Conservation (phyloP, 2,329 filamentous ascomycete genomes). For the Colletotrichum higginsianum region DNA sequence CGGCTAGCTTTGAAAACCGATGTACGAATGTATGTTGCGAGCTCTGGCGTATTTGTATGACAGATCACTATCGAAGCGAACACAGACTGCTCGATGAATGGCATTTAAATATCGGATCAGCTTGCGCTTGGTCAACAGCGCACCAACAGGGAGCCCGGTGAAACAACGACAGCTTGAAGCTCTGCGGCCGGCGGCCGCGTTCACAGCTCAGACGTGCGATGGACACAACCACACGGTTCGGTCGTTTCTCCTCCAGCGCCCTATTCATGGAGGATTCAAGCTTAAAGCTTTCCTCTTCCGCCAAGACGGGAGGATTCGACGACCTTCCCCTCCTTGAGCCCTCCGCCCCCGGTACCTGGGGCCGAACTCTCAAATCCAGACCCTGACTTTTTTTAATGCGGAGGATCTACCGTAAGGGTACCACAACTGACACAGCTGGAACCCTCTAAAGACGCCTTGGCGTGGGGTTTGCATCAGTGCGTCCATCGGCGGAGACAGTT, state of each 20-base stretch:
- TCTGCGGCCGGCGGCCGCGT: not conserved
- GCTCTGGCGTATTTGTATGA: not conserved
- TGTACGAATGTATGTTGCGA: not conserved
- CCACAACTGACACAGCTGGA: too few relatives aligned
- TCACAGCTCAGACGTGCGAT: not conserved
- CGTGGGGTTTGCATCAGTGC: too few relatives aligned
- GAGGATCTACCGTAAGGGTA: too few relatives aligned
- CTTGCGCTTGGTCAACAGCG: slow-evolving; percentile 1
- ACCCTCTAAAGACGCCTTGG: too few relatives aligned
- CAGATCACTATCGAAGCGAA: not conserved
- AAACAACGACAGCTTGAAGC: slow-evolving; percentile 3
- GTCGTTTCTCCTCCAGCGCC: not conserved
- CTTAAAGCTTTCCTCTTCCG: too few relatives aligned
- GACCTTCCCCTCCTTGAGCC: too few relatives aligned
- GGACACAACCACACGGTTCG: not conserved
- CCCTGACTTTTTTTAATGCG: too few relatives aligned
- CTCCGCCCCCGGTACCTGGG: too few relatives aligned
- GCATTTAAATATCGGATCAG: not conserved
- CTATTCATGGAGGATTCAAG: not conserved
- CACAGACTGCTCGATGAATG: not conserved
- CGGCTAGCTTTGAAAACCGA: not conserved
- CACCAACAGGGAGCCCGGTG: not conserved
- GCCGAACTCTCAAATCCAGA: too few relatives aligned
- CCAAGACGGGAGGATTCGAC: slow-evolving; percentile 2
- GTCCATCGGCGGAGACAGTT: too few relatives aligned